Evolutionary conservation across 106 monocot genomes (phyloP).

Genomic region (Agapanthus africanus): DNA sequence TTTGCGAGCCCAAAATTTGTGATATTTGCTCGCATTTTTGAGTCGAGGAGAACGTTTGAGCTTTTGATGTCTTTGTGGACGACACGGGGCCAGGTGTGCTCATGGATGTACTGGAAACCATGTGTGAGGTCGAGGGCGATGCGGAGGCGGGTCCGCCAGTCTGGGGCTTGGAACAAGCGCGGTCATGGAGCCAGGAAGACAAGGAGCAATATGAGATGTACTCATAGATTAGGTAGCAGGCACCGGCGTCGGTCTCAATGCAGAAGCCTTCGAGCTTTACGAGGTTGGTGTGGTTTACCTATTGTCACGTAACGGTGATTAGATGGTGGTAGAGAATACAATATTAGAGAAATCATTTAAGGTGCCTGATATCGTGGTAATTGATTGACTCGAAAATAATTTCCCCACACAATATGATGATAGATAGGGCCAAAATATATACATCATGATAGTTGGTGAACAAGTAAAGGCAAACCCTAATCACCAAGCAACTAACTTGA

Average conservation of each 20-base stretch:
- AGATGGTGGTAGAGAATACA: no score
- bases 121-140: conserved; percentile 72
- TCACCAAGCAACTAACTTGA: no score
- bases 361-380: no score
- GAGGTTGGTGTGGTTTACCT: conserved; percentile 88
- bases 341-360: no score
- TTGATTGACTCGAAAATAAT: no score
- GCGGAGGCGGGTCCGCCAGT: conserved; percentile 59
- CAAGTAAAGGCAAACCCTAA: no score
- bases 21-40: conserved; percentile 59
- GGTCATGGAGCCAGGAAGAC: conserved; percentile 47
- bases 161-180: conserved; percentile 16
- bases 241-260: conserved; percentile 44
- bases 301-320: no score
- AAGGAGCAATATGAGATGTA: conserved; percentile 72
- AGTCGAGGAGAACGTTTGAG: conserved; percentile 72
- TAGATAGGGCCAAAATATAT: no score
- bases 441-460: no score
- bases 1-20: conserved; percentile 84
- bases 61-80: conserved; percentile 88
- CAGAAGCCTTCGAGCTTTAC: conserved; percentile 90
- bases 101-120: conserved; percentile 91
- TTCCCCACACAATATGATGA: no score
- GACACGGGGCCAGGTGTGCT: conserved; percentile 83
- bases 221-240: conserved; percentile 78